These are phyloP conservation scores for Funneliformis geosporum DNA, from an alignment of 192 early-diverging fungal species.

Conservation along the genomic window DNA sequence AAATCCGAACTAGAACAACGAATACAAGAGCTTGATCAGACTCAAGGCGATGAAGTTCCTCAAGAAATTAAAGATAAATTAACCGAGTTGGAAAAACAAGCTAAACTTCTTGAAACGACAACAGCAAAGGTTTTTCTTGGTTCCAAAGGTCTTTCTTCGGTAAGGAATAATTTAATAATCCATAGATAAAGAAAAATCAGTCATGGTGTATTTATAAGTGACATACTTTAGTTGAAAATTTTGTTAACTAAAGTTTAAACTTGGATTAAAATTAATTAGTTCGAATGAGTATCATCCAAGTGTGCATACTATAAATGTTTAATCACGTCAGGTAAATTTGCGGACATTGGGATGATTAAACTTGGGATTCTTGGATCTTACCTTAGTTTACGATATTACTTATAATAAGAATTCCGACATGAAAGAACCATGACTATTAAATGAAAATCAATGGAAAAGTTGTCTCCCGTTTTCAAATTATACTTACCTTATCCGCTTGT, in stretches of 20 bases:
- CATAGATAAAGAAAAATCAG: not conserved
- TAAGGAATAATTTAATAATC: not conserved
- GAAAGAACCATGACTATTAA: not conserved
- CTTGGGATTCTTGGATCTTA: not conserved
- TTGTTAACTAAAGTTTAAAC: not conserved
- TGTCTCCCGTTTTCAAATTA: too few species aligned
- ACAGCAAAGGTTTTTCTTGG: slow-evolving; percentile 9
- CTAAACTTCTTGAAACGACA: not conserved
- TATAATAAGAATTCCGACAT: not conserved
- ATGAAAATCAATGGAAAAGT: not conserved
- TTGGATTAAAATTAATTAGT: too few species aligned
- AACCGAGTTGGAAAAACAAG: slow-evolving; percentile 13
- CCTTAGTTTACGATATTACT: not conserved
- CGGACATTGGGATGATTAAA: not conserved
- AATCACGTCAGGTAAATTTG: not conserved
- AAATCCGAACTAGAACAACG: not conserved
- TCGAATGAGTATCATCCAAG: too few species aligned
- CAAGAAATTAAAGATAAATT: slow-evolving; percentile 26
- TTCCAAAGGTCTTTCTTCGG: not conserved
- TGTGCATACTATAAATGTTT: not conserved
- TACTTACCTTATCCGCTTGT: not conserved
- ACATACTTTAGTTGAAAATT: not conserved
- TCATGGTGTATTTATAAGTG: not conserved
- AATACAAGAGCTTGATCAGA: slow-evolving; percentile 25
- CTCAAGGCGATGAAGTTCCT: slow-evolving; percentile 22